Evolutionary conservation across 169 alveolate genomes (phyloP).

Genomic region (Cryptosporidium canis): DNA sequence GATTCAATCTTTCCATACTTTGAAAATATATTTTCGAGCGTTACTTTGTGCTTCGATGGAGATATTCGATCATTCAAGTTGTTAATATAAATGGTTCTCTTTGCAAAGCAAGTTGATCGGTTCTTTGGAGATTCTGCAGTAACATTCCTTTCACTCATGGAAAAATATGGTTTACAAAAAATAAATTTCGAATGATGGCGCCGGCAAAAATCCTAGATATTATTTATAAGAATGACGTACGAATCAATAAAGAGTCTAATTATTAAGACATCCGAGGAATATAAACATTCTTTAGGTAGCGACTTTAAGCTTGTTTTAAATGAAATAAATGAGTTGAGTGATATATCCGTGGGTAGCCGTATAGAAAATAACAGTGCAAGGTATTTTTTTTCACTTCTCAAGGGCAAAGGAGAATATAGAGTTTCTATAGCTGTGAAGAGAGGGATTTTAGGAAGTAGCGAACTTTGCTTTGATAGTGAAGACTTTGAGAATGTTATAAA

Average conservation of each 20-base stretch:
- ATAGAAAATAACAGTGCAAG: background rate
- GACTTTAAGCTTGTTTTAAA: conserved; percentile 10
- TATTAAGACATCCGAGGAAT: conserved; percentile 14
- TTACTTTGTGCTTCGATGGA: background rate
- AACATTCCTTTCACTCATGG: background rate
- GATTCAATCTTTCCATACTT: conserved; percentile 38
- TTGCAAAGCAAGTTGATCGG: background rate
- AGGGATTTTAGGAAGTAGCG: background rate
- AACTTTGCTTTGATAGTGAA: background rate
- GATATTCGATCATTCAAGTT: conserved; percentile 38
- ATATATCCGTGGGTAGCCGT: background rate
- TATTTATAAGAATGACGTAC: background rate
- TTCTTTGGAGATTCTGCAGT: background rate
- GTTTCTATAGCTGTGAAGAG: background rate
- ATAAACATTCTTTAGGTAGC: conserved; percentile 31
- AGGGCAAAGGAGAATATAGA: background rate
- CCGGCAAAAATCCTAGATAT: background rate
- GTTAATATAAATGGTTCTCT: conserved; percentile 20
- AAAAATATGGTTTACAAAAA: background rate
- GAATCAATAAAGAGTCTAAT: background rate
- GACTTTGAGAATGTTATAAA: background rate
- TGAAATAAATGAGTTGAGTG: background rate
- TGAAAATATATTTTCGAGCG: background rate
- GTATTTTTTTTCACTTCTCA: background rate
- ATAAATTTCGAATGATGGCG: background rate